Evolutionary conservation across 768 basidiomycete genomes (phyloP).

Genomic region (Pleurotus tuoliensis): DNA sequence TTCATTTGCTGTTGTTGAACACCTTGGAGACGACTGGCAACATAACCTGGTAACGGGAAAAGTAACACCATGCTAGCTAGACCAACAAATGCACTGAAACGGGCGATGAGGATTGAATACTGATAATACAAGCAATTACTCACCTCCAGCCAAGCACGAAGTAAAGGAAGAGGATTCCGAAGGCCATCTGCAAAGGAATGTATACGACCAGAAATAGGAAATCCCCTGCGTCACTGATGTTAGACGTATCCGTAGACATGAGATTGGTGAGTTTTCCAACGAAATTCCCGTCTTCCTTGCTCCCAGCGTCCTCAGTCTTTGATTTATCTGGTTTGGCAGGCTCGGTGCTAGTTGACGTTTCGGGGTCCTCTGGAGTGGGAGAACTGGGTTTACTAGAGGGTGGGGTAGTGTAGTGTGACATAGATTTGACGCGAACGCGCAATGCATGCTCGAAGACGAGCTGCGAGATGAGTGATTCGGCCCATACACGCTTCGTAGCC

Average conservation of each 20-base stretch:
- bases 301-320: slow-evolving; percentile 9
- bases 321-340: slow-evolving; percentile 7
- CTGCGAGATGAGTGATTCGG: slow-evolving; percentile 41
- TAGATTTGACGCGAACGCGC: slow-evolving; percentile 57
- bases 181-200: slow-evolving; percentile 36
- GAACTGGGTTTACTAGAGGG: slow-evolving; percentile 8
- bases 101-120: slow-evolving; percentile 1
- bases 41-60: slow-evolving; percentile 54
- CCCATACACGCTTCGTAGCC: slow-evolving; percentile 40
- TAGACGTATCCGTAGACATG: slow-evolving; percentile 56
- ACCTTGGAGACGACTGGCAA: slow-evolving; percentile 43
- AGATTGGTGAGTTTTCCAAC: slow-evolving; percentile 78
- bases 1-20: slow-evolving; percentile 50
- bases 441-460: slow-evolving; percentile 45
- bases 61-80: slow-evolving; percentile 47
- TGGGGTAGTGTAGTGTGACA: slow-evolving; percentile 15
- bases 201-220: slow-evolving; percentile 30
- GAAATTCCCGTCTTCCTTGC: slow-evolving; percentile 39
- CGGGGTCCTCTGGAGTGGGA: not conserved
- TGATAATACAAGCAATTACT: slow-evolving; percentile 2
- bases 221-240: slow-evolving; percentile 32
- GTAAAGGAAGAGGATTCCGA: slow-evolving; percentile 42
- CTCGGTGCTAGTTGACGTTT: slow-evolving; percentile 12
- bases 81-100: slow-evolving; percentile 51
- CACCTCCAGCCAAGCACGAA: slow-evolving; percentile 46